phyloP scores from a whole-genome alignment of 1,284 basidiomycete species.

The Tremellales sp. region DNA sequence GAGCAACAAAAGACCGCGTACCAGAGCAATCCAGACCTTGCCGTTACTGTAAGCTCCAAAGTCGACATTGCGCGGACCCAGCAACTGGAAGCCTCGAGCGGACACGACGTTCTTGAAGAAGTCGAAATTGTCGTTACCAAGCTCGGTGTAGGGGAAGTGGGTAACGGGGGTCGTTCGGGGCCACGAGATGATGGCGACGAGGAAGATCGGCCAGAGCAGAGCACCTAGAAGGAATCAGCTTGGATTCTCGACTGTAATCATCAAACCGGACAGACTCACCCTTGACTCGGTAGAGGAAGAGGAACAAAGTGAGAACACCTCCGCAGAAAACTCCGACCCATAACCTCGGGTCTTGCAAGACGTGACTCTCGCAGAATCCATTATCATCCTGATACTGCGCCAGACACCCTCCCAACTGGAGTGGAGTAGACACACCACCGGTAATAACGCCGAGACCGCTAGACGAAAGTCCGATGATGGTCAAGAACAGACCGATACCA shows the following conservation, averaged over 20 bases:
- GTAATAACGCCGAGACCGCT: slow-evolving; percentile 74
- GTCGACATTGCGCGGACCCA: slow-evolving; percentile 41
- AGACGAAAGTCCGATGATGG: slow-evolving; percentile 54
- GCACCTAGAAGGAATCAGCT: slow-evolving; percentile 14
- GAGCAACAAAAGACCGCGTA: too few relatives aligned
- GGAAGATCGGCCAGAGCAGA: slow-evolving; percentile 57
- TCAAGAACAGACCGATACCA: slow-evolving; percentile 74
- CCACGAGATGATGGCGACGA: slow-evolving; percentile 85
- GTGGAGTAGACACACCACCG: slow-evolving; percentile 65
- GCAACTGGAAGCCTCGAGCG: slow-evolving; percentile 52
- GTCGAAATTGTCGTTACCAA: slow-evolving; percentile 69
- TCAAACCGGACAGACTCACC: slow-evolving; percentile 53
- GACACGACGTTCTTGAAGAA: slow-evolving; percentile 84
- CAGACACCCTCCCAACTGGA: slow-evolving; percentile 78
- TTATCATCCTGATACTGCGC: slow-evolving; percentile 41
- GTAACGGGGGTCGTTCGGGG: slow-evolving; percentile 75
- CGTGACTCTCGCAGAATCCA: slow-evolving; percentile 63
- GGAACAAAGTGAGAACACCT: slow-evolving; percentile 71
- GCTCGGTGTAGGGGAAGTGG: slow-evolving; percentile 68
- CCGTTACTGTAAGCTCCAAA: slow-evolving; percentile 57
- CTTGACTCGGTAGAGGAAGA: slow-evolving; percentile 81
- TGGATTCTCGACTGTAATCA: not conserved
- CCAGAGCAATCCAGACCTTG: slow-evolving; percentile 77
- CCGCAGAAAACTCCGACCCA: slow-evolving; percentile 88
- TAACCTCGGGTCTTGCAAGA: slow-evolving; percentile 69